These are phyloP conservation scores for Coleophoma eucalyptorum DNA, from an alignment of 2,329 filamentous ascomycete species.

Conservation along the genomic window DNA sequence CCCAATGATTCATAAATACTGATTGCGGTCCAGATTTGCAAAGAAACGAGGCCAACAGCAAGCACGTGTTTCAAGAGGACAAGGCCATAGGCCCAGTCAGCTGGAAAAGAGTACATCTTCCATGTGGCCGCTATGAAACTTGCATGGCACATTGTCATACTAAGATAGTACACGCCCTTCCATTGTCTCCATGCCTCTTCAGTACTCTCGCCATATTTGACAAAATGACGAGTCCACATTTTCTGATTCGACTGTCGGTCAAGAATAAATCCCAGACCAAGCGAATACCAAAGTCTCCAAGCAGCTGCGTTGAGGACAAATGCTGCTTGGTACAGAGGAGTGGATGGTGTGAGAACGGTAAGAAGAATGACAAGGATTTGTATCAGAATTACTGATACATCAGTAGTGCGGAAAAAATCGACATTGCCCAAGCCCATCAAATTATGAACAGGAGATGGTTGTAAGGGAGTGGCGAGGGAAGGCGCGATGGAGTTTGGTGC, in stretches of 20 bases:
- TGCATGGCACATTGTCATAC: constrained; percentile 83
- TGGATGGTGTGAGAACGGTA: constrained; percentile 73
- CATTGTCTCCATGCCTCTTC: constrained; percentile 96
- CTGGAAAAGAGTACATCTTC: constrained; percentile 92
- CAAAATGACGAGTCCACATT: constrained; percentile 93
- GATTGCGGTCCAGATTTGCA: constrained; percentile 89
- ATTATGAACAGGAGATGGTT: constrained; percentile 73
- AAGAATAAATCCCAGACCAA: constrained; percentile 83
- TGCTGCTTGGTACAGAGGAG: constrained; percentile 67
- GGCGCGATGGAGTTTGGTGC: constrained; percentile 14
- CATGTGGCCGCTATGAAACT: constrained; percentile 88
- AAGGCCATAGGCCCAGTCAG: constrained; percentile 83
- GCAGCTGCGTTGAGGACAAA: constrained; percentile 77
- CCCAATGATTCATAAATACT: constrained; percentile 95
- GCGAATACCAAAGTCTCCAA: constrained; percentile 89
- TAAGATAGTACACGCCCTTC: constrained; percentile 94
- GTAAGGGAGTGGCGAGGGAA: constrained; percentile 36
- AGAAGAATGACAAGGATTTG: constrained; percentile 72
- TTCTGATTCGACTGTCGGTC: constrained; percentile 85
- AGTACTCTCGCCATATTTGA: constrained; percentile 90
- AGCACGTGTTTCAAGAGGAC: constrained; percentile 84
- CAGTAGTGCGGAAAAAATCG: constrained; percentile 83
- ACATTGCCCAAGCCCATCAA: constrained; percentile 79
- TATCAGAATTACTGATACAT: constrained; percentile 75
- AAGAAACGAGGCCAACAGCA: constrained; percentile 72